phyloP scores from a whole-genome alignment of 169 alveolate species.

The Plasmodium fragile region DNA sequence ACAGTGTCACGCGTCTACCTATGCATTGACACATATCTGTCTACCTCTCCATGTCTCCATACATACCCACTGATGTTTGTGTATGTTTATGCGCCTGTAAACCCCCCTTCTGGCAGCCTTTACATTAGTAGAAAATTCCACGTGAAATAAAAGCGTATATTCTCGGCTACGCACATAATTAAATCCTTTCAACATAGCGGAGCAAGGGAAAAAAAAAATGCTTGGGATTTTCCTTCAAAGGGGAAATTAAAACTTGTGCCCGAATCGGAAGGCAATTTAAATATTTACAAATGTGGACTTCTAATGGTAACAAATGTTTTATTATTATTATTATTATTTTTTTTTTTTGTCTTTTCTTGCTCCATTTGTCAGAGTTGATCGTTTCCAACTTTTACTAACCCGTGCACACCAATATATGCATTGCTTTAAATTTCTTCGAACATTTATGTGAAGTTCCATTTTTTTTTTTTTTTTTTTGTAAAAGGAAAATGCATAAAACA shows the following conservation, averaged over 20 bases:
- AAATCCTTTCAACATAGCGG: neutral
- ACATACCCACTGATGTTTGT: neutral
- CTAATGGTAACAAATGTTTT: neutral
- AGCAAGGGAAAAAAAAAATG: neutral
- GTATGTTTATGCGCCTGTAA: neutral
- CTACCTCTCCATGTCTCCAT: neutral
- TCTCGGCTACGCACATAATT: neutral
- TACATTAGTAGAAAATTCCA: neutral
- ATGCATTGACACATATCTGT: neutral
- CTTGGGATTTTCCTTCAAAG: neutral
- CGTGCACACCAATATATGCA: conserved; percentile 6
- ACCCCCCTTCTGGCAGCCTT: neutral
- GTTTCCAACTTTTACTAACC: neutral
- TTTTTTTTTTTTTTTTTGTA: conserved; percentile 6
- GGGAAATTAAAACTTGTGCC: neutral
- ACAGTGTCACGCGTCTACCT: neutral
- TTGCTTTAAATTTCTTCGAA: neutral
- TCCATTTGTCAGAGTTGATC: neutral
- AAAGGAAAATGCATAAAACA: conserved; percentile 20
- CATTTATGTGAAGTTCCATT: neutral
- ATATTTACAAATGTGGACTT: neutral
- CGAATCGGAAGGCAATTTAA: neutral
- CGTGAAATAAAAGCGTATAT: neutral
- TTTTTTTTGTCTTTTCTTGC: neutral
- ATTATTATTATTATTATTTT: neutral